Evolutionary conservation across 2,329 filamentous ascomycete species (phyloP).

Genomic region (Calonectria leucothoes): DNA sequence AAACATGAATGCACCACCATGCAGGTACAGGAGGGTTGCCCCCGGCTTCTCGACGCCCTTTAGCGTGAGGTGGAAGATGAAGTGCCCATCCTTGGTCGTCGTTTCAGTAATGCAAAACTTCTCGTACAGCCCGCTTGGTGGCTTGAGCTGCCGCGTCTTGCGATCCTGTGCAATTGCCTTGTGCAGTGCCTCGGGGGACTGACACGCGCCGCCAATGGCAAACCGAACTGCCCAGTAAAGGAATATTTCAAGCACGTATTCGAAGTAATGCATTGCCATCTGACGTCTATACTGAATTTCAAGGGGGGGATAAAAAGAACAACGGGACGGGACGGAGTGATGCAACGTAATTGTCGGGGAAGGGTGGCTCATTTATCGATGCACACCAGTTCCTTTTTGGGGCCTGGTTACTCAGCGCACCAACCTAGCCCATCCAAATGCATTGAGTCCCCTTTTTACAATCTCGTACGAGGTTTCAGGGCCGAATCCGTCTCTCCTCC

Average conservation of each 20-base stretch:
- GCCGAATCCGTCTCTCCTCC: background rate
- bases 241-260: background rate
- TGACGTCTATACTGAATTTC: background rate
- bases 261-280: background rate
- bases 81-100: background rate
- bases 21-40: background rate
- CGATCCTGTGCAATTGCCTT: background rate
- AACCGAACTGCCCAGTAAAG: background rate
- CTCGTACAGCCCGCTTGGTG: background rate
- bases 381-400: background rate
- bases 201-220: background rate
- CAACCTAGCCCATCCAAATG: background rate
- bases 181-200: background rate
- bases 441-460: background rate
- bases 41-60: background rate
- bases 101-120: background rate
- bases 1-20: background rate
- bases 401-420: background rate
- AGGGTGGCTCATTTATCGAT: background rate
- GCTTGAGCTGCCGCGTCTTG: background rate
- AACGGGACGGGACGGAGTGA: background rate
- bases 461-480: background rate
- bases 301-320: background rate
- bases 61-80: background rate
- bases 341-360: background rate